Conservation (phyloP, 2,329 filamentous ascomycete species). For the Paraphaeosphaeria minitans region DNA sequence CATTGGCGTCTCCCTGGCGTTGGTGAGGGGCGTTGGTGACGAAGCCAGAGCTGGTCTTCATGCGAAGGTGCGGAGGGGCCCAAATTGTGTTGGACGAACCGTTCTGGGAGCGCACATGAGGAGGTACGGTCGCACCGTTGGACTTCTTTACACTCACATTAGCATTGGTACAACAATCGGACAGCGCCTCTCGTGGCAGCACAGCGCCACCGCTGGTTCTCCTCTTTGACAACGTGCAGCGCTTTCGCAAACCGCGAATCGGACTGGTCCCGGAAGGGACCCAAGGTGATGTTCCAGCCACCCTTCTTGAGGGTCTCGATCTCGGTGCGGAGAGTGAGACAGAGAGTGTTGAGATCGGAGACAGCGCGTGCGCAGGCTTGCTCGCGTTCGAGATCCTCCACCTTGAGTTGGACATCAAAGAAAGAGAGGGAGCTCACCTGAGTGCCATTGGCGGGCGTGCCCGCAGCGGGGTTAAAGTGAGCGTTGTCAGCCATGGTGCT, state of each 20-base stretch:
- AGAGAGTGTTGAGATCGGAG: conserved; percentile 20
- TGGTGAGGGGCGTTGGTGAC: conserved; percentile 26
- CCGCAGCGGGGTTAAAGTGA: conserved; percentile 20
- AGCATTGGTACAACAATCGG: conserved; percentile 6
- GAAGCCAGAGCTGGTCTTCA: background rate
- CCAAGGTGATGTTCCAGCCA: conserved; percentile 24
- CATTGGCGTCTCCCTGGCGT: conserved; percentile 11
- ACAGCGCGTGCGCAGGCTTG: conserved; percentile 22
- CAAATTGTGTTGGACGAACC: background rate
- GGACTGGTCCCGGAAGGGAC: conserved; percentile 22
- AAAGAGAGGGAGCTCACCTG: conserved; percentile 22
- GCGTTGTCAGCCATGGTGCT: conserved; percentile 11
- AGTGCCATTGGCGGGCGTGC: conserved; percentile 9
- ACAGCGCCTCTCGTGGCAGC: background rate
- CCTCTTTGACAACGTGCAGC: conserved; percentile 16
- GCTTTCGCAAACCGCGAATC: conserved; percentile 13
- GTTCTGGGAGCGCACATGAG: conserved; percentile 10
- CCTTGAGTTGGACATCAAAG: conserved; percentile 24
- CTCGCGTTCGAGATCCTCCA: conserved; percentile 24
- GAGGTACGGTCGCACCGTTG: conserved; percentile 7
- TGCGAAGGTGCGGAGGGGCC: conserved; percentile 13
- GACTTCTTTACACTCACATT: conserved; percentile 10
- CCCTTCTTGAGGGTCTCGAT: conserved; percentile 29
- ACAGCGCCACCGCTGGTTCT: conserved; percentile 14
- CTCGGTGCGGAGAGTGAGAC: conserved; percentile 22